phyloP scores from a whole-genome alignment of 768 basidiomycete genomes.

The Roridomyces roridus region DNA sequence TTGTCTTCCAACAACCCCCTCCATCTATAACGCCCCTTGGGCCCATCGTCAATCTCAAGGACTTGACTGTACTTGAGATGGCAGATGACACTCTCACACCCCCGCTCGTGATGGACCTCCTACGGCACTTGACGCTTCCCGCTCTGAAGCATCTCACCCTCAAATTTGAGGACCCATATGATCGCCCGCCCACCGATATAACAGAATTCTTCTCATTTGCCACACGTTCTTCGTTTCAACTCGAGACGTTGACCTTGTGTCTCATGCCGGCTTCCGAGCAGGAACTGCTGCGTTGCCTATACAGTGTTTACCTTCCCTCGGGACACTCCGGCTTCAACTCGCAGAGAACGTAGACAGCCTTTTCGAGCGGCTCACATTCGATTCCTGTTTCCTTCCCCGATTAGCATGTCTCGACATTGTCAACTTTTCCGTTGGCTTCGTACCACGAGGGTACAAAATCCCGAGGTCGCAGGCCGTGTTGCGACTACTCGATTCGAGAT shows the following conservation, averaged over 20 bases:
- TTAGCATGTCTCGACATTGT: slow-evolving; percentile 3
- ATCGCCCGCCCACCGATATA: not conserved
- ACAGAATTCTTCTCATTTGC: not conserved
- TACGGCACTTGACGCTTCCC: slow-evolving; percentile 2
- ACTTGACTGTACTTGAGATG: not conserved
- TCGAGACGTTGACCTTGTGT: slow-evolving; percentile 6
- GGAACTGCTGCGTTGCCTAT: not conserved
- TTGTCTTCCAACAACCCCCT: not conserved
- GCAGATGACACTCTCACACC: not conserved
- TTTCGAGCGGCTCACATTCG: not conserved
- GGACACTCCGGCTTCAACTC: slow-evolving; percentile 3
- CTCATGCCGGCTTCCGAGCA: not conserved
- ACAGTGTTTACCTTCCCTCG: not conserved
- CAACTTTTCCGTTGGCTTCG: too few relatives aligned
- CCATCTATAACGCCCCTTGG: not conserved
- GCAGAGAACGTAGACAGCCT: not conserved
- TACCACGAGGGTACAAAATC: too few relatives aligned
- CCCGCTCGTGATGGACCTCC: not conserved
- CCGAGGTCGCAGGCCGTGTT: too few relatives aligned
- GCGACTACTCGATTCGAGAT: too few relatives aligned
- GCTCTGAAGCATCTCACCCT: not conserved
- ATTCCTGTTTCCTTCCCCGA: not conserved
- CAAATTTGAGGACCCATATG: not conserved
- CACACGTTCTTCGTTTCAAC: slow-evolving; percentile 3
- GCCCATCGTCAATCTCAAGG: not conserved